Evolutionary conservation across 257 asterid species (phyloP), one percentile per base, ranked within the genome.

Genomic region (Solanum verrucosum): DNA sequence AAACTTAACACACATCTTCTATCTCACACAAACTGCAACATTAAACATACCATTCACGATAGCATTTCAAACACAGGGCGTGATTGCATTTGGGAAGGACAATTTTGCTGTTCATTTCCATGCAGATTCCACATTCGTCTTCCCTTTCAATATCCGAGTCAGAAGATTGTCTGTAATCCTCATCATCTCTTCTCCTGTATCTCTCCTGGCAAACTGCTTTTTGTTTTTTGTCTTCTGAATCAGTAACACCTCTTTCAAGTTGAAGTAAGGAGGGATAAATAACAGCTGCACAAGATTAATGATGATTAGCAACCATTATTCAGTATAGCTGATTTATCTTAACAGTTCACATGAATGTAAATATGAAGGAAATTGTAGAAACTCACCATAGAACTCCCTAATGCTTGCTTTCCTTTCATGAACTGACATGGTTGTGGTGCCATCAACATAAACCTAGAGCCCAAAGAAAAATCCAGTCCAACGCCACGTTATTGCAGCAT

Each of bases 111-210:
- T 94, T 94, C 87, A 89, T 89, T 94, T 97, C 98, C 99, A 97
- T 93, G 94, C 99, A 97, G 88, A 97, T 96, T 84, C 98, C 99
- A 90, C 99, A 97, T 91, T 97, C 99, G 40, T 95, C 98, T 87
- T 97, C 99, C 93, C 98, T 92, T 90, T 97, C 99, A 82, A 88
- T 91, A 87, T 97, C 99, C 35, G 90, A 84, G 60, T 97, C 99
- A 9, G 96, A 90, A 89, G 88, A 89, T 6, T 71, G 92, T 75
- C 86, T 74, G 56, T 79, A 84, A 25, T 96, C 96, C 60, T 92
- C 96, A 68, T 92, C 97, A 44, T 96, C 98, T 92, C 93, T 96
- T 89, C 96, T 92, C 91, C 87, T 92, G 92, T 93, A 96, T 87
- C 98, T 94, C 91, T 96, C 98, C 44, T 89, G 75, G 89, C 98